Evolutionary conservation across 2,329 filamentous ascomycete species (phyloP).

Genomic region (Botrytis aclada): DNA sequence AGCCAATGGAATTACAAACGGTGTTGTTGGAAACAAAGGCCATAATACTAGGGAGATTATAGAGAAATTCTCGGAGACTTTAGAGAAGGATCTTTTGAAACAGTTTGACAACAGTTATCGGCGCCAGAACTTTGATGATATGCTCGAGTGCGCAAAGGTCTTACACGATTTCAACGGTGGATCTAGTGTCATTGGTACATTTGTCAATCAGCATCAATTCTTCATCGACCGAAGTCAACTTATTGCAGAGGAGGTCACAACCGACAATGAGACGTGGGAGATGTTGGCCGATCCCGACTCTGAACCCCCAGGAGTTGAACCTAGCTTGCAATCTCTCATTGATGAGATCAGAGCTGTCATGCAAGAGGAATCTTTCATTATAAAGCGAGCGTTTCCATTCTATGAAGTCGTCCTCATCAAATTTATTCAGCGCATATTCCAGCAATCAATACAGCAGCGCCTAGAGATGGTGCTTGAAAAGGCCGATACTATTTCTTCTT

Average conservation of each 20-base stretch:
- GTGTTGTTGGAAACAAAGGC: constrained; percentile 44
- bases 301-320: constrained; percentile 86
- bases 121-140: constrained; percentile 92
- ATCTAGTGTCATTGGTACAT: constrained; percentile 88
- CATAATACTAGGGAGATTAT: constrained; percentile 80
- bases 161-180: constrained; percentile 95
- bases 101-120: constrained; percentile 98
- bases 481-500: constrained; percentile 82
- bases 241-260: constrained; percentile 64
- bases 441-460: constrained; percentile 95
- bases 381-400: constrained; percentile 93
- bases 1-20: constrained; percentile 47
- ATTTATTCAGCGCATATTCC: constrained; percentile 93
- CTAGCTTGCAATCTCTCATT: constrained; percentile 83
- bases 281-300: constrained; percentile 90
- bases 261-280: constrained; percentile 71
- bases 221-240: constrained; percentile 96
- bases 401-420: constrained; percentile 91
- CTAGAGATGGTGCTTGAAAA: constrained; percentile 96
- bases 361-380: constrained; percentile 95
- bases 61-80: constrained; percentile 92
- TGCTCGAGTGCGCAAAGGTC: constrained; percentile 95
- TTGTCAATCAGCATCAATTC: constrained; percentile 99
- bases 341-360: constrained; percentile 95
- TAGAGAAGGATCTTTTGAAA: constrained; percentile 92